phyloP scores from a whole-genome alignment of 768 basidiomycete genomes.

The Boletus bicolor region DNA sequence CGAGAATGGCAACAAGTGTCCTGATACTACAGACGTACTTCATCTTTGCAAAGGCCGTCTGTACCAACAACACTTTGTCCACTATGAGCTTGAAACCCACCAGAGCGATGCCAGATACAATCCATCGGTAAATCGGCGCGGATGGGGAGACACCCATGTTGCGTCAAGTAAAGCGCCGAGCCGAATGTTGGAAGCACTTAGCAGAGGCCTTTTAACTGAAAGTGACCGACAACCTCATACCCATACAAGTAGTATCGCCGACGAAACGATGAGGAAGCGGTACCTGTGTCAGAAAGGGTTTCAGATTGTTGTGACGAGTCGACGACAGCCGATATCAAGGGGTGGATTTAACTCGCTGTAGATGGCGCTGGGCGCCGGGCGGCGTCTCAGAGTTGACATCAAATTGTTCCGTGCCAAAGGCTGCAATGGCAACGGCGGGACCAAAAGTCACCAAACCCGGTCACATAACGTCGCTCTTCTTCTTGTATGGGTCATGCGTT shows the following conservation, averaged over 20 bases:
- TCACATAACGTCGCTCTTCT: no score
- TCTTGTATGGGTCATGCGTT: no score
- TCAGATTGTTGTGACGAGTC: neutral
- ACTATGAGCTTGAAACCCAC: conserved; percentile 4
- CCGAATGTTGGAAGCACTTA: no score
- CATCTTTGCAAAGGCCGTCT: conserved; percentile 14
- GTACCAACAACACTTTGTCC: conserved; percentile 5
- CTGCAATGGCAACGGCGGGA: no score
- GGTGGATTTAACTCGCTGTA: neutral
- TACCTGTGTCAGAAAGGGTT: neutral
- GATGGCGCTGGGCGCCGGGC: no score
- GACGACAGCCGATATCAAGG: neutral
- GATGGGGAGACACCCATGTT: conserved; percentile 5
- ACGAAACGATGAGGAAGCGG: neutral
- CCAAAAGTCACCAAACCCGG: no score
- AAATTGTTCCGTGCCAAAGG: no score
- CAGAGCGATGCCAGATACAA: conserved; percentile 1
- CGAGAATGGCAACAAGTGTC: neutral
- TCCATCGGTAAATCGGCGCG: conserved; percentile 9
- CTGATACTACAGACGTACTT: conserved; percentile 6
- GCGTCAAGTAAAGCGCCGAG: neutral
- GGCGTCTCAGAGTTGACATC: no score
- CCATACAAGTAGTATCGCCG: neutral
- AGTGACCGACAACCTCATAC: neutral
- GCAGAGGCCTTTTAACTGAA: neutral